Base-by-base conservation (phyloP, 805 yeast genomes). In the Metschnikowia koreensis region DNA sequence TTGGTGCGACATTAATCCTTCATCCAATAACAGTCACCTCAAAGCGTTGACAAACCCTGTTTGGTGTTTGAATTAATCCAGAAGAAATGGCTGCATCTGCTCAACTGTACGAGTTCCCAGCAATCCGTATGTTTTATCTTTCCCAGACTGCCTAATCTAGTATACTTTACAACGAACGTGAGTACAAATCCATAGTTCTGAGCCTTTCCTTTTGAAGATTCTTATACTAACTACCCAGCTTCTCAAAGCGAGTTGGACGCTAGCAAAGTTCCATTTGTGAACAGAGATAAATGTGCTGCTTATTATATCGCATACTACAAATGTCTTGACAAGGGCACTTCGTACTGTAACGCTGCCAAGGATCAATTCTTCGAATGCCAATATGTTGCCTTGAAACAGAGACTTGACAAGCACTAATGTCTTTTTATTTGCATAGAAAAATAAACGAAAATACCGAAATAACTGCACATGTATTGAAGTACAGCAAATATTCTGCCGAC, bases 241-340 rank as follows among this genome's bases (percentile, higher is more conserved):
- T 54, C 61, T 45, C 63, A 67, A 58, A 53, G 66, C 52, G 76
- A 73, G 53, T 65, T 74, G 63, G 78, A 74, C 54, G 73, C 64
- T 29, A 61, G 67, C 51, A 65, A 72, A 46, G 76, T 74, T 31
- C 78, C 79, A 8, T 74, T 73, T 59, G 58, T 71, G 52, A 62
- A 74, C 64, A 71, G 79, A 68, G 79, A 74, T 61, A 67, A 66
- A 46, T 74, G 79, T 63, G 78, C 79, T 34, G 68, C 74, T 40
- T 76, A 67, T 55, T 66, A 71, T 57, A 74, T 74, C 52, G 61
- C 66, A 48, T 74, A 74, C 64, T 74, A 70, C 61, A 67, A 73
- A 54, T 74, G 79, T 57, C 70, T 74, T 47, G 71, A 69, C 57
- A 74, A 74, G 60, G 79, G 79, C 1, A 70, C 72, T 13, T 67